Evolutionary conservation across 441 rosid genomes (phyloP).

Genomic region (Pelargonium myrrhifolium): DNA sequence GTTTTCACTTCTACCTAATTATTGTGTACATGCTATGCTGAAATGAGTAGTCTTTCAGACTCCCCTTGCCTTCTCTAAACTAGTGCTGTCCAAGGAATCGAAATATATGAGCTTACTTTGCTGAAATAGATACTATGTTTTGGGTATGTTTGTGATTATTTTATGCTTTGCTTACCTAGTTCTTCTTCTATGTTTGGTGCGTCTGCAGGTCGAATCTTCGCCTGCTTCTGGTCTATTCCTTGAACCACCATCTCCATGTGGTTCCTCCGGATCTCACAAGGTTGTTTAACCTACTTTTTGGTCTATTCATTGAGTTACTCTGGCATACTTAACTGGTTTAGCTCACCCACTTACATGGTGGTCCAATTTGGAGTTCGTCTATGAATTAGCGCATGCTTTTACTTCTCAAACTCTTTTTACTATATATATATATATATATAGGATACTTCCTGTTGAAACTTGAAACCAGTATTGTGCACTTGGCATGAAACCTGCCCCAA

Average conservation of each 20-base stretch:
- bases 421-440: no score
- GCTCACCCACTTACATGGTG: neutral
- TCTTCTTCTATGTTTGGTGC: slow-evolving; percentile 17
- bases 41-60: no score
- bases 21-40: no score
- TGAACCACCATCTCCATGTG: slow-evolving; percentile 33
- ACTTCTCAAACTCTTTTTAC: no score
- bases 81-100: neutral
- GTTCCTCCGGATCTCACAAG: slow-evolving; percentile 43
- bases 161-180: neutral
- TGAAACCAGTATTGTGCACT: neutral
- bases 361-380: no score
- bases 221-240: slow-evolving; percentile 36
- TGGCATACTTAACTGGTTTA: neutral
- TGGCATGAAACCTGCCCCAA: neutral
- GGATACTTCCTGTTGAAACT: neutral
- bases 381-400: no score
- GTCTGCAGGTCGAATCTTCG: slow-evolving; percentile 38
- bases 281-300: slow-evolving; percentile 27
- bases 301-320: no score
- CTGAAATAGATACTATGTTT: slow-evolving; percentile 1
- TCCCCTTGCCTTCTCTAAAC: neutral
- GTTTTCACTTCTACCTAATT: no score
- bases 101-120: neutral
- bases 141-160: neutral